These are phyloP conservation scores for Paraphoma chrysanthemicola DNA, from an alignment of 2,329 filamentous ascomycete genomes.

Conservation along the genomic window DNA sequence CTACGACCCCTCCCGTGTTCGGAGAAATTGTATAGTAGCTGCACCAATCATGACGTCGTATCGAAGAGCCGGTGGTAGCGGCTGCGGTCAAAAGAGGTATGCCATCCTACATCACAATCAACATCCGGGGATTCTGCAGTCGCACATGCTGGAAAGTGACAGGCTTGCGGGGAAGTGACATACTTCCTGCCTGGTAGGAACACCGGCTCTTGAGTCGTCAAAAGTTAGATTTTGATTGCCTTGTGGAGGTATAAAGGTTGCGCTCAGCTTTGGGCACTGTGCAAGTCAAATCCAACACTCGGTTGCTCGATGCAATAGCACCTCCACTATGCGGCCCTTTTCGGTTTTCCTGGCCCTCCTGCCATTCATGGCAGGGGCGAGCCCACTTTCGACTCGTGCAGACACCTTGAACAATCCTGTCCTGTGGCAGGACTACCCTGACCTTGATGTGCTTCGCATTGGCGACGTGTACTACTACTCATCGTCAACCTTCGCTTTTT, in stretches of 20 bases:
- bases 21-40: conserved; percentile 16
- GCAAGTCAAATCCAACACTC: no score
- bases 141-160: not conserved
- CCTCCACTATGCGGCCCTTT: not conserved
- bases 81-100: conserved; percentile 2
- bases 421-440: conserved; percentile 63
- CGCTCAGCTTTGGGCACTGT: no score
- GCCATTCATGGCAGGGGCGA: not conserved
- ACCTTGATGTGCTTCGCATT: conserved; percentile 62
- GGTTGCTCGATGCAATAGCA: not conserved
- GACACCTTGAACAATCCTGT: conserved; percentile 58
- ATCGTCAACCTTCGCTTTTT: conserved; percentile 64
- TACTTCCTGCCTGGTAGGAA: not conserved
- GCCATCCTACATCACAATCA: not conserved
- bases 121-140: not conserved
- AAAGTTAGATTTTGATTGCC: no score
- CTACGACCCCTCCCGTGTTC: conserved; percentile 2
- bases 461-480: conserved; percentile 62
- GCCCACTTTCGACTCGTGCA: conserved; percentile 9
- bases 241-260: no score
- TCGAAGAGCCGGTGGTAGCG: conserved; percentile 3
- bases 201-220: not conserved
- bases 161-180: not conserved
- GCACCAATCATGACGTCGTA: conserved; percentile 17
- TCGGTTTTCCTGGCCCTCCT: not conserved